phyloP scores from a whole-genome alignment of 2,329 filamentous ascomycete genomes.

The Diaporthe destruens region DNA sequence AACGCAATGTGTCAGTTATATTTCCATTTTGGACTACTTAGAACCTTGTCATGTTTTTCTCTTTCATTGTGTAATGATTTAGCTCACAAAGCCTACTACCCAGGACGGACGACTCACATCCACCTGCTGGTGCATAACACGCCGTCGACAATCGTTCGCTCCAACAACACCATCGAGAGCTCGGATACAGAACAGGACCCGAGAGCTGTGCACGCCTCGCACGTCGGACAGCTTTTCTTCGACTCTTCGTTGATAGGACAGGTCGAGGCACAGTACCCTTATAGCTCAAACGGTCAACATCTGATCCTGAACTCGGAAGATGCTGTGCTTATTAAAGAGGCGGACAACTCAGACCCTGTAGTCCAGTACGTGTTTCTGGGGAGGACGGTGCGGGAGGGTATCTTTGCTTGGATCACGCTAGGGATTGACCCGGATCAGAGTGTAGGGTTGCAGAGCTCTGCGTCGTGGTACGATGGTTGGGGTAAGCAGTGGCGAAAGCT shows the following conservation, averaged over 20 bases:
- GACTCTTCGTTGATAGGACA: constrained; percentile 67
- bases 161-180: background rate
- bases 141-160: constrained; percentile 42
- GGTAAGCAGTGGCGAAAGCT: background rate
- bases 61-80: too few relatives aligned
- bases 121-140: constrained; percentile 54
- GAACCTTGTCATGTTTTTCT: too few relatives aligned
- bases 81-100: too few relatives aligned
- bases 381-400: constrained; percentile 62
- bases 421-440: background rate
- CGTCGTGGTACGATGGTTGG: background rate
- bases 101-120: constrained; percentile 30
- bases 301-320: constrained; percentile 67
- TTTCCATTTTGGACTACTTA: too few relatives aligned
- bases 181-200: constrained; percentile 45
- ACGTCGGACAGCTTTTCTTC: constrained; percentile 76
- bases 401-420: constrained; percentile 64
- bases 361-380: constrained; percentile 70
- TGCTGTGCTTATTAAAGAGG: constrained; percentile 60
- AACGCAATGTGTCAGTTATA: too few relatives aligned
- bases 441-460: background rate
- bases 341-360: constrained; percentile 67
- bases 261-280: constrained; percentile 64
- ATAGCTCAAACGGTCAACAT: constrained; percentile 59
- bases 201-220: constrained; percentile 56